Evolutionary conservation across 179 eudicot species (phyloP).

Genomic region (Heliamphora pulchella): DNA sequence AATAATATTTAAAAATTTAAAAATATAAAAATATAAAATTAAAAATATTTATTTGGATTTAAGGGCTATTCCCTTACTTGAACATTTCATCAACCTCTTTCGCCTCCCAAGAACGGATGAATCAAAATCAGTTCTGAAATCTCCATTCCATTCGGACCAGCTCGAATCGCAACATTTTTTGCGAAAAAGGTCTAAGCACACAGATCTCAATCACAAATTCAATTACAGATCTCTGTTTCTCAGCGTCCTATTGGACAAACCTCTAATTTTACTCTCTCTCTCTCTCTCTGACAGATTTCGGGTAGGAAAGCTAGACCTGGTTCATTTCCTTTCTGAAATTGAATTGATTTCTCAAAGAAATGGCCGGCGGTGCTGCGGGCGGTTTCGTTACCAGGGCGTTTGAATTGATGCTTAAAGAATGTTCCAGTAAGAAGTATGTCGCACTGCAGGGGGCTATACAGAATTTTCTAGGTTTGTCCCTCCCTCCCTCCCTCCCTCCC

Average conservation of each 20-base stretch:
- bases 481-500: neutral
- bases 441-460: slow-evolving; percentile 69
- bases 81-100: too few species aligned
- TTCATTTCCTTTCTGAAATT: neutral
- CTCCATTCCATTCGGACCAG: too few species aligned
- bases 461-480: slow-evolving; percentile 49
- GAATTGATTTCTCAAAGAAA: slow-evolving; percentile 6
- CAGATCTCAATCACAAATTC: neutral
- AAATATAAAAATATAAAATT: too few species aligned
- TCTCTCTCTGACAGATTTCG: neutral
- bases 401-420: slow-evolving; percentile 88
- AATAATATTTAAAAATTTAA: too few species aligned
- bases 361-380: slow-evolving; percentile 81
- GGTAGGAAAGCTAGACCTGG: neutral
- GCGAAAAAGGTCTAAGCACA: neutral
- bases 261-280: neutral
- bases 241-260: neutral
- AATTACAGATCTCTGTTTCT: neutral
- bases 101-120: too few species aligned
- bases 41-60: too few species aligned
- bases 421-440: slow-evolving; percentile 55
- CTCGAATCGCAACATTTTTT: neutral
- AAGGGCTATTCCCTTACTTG: too few species aligned
- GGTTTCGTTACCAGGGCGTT: slow-evolving; percentile 83
- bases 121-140: too few species aligned